Evolutionary conservation across 1,284 basidiomycete species (phyloP), one percentile per base, ranked within the genome.

Genomic region (Fomes fomentarius): DNA sequence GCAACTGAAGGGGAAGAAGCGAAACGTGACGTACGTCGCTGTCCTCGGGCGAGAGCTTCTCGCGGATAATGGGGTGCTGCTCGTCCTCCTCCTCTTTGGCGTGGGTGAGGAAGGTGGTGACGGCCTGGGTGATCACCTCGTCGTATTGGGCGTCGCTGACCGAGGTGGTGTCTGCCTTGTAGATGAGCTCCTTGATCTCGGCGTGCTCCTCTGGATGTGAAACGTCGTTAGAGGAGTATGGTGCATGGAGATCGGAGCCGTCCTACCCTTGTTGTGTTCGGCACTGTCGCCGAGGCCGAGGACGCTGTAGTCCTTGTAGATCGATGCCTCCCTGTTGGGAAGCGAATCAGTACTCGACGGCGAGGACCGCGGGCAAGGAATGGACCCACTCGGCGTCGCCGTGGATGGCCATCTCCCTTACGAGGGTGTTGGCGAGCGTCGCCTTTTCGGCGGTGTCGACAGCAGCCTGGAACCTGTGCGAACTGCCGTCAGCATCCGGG

Each of bases 381-480:
- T n/a, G 10, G 5, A 56, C 60, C 22, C 34, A 61, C 58, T 66
- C 65, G n/a, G 66, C 66, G 34, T 68, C 63, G 52, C 64, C 56
- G 60, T 68, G 66, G 39, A 68, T 47, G 41, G 60, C 54, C 61
- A 68, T 66, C 61, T 67, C 65, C 34, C 65, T 63, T 33, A 68
- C 57, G 37, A 68, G 61, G 22, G 66, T 66, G 56, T 66, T 66
- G 15, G 63, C 66, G 51, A 66, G 53, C 14, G 46, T 19, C 30
- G 42, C 58, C 61, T 66, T 66, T 47, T 61, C 49, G 21, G 58
- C 45, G 34, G 46, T 26, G 25, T 54, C 45, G 3, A 55, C 54
- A 11, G 63, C 56, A 2, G 41, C 31, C 44, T 62, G 48, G 57
- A 47, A 57, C 51, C 56, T 57, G 34, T 34, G 52, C 26, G 45